Percentiles rank a stretch among this genome's conserved stretches.
phyloP scores from a whole-genome alignment of 2,329 filamentous ascomycete genomes.

The Albifimbria verrucaria region DNA sequence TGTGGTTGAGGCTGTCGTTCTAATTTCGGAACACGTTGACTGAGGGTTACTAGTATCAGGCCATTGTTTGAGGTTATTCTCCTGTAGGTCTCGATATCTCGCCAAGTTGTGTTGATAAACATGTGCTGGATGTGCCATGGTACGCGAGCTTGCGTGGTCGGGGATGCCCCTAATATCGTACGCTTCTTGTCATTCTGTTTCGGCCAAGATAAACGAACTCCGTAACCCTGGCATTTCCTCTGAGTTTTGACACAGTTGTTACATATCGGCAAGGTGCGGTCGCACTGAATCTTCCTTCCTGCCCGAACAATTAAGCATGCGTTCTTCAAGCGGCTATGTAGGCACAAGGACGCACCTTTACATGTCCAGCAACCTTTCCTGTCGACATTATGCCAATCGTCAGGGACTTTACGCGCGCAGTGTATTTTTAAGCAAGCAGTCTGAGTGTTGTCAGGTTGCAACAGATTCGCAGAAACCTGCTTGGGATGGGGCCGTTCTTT shows the following conservation, averaged over 20 bases:
- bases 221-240: conserved; percentile 10
- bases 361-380: conserved; percentile 16
- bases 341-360: conserved; percentile 9
- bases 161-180: not conserved
- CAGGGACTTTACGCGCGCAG: not conserved
- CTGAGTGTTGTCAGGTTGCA: not conserved
- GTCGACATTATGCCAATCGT: conserved; percentile 6
- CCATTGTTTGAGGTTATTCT: not conserved
- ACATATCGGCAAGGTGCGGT: conserved; percentile 9
- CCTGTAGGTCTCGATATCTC: conserved; percentile 7
- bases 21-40: not conserved
- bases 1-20: not conserved
- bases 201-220: conserved; percentile 15
- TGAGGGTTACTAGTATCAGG: not conserved
- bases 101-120: conserved; percentile 14
- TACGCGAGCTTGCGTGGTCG: not conserved
- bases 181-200: conserved; percentile 9
- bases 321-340: not conserved
- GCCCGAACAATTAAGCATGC: conserved; percentile 3
- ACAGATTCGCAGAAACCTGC: conserved; percentile 6
- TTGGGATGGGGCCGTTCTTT: conserved; percentile 2
- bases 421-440: not conserved
- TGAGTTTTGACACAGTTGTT: conserved; percentile 6
- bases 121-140: not conserved
- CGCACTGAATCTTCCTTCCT: conserved; percentile 17